Conservation (phyloP, 495 filamentous ascomycete genomes). For the Talaromyces proteolyticus region DNA sequence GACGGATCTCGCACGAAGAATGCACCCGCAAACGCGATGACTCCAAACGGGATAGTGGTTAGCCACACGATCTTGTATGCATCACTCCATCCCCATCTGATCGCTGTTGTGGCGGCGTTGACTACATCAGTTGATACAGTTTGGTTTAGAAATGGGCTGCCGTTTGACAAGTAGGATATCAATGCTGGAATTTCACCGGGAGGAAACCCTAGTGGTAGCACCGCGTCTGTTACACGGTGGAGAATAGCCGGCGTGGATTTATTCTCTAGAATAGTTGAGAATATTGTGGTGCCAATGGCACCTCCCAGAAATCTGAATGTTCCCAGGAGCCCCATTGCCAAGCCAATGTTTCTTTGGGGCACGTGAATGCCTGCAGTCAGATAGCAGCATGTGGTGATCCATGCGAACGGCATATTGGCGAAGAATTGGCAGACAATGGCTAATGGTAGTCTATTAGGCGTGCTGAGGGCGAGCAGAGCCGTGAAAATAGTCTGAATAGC, state of each 20-base stretch:
- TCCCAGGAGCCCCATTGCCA: neutral
- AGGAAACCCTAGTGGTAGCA: neutral
- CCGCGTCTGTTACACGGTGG: neutral
- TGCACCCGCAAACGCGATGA: neutral
- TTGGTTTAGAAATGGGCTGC: neutral
- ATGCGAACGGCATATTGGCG: constrained; percentile 8
- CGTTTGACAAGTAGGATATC: neutral
- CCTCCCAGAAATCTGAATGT: constrained; percentile 50
- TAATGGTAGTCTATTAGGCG: constrained; percentile 2
- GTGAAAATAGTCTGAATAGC: constrained; percentile 7
- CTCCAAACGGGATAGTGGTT: neutral
- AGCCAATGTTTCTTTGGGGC: constrained; percentile 5
- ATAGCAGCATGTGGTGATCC: constrained; percentile 7
- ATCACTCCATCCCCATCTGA: neutral
- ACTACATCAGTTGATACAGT: neutral
- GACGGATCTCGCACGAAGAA: constrained; percentile 1
- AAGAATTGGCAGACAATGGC: constrained; percentile 8
- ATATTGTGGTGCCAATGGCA: constrained; percentile 42
- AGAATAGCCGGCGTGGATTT: neutral
- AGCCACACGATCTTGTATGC: neutral
- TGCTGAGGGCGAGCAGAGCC: constrained; percentile 5
- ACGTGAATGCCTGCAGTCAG: constrained; percentile 8
- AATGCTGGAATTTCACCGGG: neutral
- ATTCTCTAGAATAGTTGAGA: constrained; percentile 22
- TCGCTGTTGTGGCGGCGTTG: neutral